Conservation (phyloP, 2,329 filamentous ascomycete species). For the Penicillium digitatum region DNA sequence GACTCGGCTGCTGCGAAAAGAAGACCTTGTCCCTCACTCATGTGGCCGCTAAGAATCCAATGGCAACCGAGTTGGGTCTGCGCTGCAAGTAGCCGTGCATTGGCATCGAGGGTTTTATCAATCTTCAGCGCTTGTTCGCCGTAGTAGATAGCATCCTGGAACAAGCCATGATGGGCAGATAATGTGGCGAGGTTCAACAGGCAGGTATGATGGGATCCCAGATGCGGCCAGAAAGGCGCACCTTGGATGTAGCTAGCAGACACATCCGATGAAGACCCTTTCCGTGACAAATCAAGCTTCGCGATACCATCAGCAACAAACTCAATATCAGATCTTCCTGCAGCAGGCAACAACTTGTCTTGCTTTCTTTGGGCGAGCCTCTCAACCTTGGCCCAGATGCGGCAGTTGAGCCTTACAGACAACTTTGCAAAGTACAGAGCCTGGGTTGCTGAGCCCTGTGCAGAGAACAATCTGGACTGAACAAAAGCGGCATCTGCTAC, state of each 20-base stretch:
- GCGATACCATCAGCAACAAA: constrained; percentile 38
- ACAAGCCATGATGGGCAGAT: constrained; percentile 79
- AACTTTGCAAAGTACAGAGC: constrained; percentile 49
- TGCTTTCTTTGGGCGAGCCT: constrained; percentile 39
- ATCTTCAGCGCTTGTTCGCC: constrained; percentile 78
- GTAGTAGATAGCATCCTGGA: constrained; percentile 83
- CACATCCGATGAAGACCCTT: constrained; percentile 33
- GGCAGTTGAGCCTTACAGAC: constrained; percentile 48
- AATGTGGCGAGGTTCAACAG: constrained; percentile 70
- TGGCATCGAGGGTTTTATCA: constrained; percentile 63
- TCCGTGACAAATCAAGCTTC: constrained; percentile 39
- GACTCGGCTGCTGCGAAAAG: constrained; percentile 56
- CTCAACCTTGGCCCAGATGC: constrained; percentile 52
- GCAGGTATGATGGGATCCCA: constrained; percentile 67
- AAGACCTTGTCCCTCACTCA: constrained; percentile 53
- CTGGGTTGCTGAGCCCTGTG: constrained; percentile 46
- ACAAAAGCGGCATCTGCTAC: constrained; percentile 60
- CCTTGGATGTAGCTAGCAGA: constrained; percentile 50
- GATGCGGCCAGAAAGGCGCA: constrained; percentile 74
- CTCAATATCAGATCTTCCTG: constrained; percentile 32
- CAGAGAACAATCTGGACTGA: constrained; percentile 62
- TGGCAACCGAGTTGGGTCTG: constrained; percentile 47
- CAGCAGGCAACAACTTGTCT: constrained; percentile 24
- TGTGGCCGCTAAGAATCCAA: constrained; percentile 49
- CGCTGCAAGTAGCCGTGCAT: constrained; percentile 50